Evolutionary conservation across 1,284 basidiomycete genomes (phyloP).

Genomic region (Takashimella tepidaria): DNA sequence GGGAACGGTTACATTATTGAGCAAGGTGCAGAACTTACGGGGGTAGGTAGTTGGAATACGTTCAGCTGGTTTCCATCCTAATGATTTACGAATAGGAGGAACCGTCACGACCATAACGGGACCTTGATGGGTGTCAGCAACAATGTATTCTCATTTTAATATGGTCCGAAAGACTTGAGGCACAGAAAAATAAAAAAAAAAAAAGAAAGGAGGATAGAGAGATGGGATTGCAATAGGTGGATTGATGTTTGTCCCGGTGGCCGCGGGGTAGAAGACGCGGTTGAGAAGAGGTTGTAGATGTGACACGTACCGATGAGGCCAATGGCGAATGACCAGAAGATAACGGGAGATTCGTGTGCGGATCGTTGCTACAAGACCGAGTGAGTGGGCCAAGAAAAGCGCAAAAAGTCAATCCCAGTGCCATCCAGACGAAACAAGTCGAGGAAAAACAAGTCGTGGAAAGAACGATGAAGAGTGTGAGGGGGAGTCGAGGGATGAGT

Average conservation of each 20-base stretch:
- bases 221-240: background rate
- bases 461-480: too few species aligned
- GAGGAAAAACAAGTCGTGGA: too few species aligned
- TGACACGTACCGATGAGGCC: conserved; percentile 52
- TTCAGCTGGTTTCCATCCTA: conserved; percentile 70
- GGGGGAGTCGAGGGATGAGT: too few species aligned
- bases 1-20: too few species aligned
- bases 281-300: background rate
- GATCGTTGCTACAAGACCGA: conserved; percentile 64
- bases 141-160: too few species aligned
- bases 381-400: too few species aligned
- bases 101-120: conserved; percentile 70
- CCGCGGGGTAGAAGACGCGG: background rate
- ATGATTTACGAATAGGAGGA: conserved; percentile 68
- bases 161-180: too few species aligned
- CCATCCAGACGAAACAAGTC: too few species aligned
- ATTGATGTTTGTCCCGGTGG: background rate
- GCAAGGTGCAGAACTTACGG: conserved; percentile 66
- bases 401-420: background rate
- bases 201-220: background rate
- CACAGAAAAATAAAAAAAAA: conserved; percentile 1
- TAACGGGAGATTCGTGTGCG: conserved; percentile 86
- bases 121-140: too few species aligned
- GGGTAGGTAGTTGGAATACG: conserved; percentile 79
- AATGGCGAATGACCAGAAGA: conserved; percentile 80